Evolutionary conservation across 148 eudicot genomes (phyloP), one percentile per base, ranked within the genome.

Genomic region (Chenopodium formosanum): DNA sequence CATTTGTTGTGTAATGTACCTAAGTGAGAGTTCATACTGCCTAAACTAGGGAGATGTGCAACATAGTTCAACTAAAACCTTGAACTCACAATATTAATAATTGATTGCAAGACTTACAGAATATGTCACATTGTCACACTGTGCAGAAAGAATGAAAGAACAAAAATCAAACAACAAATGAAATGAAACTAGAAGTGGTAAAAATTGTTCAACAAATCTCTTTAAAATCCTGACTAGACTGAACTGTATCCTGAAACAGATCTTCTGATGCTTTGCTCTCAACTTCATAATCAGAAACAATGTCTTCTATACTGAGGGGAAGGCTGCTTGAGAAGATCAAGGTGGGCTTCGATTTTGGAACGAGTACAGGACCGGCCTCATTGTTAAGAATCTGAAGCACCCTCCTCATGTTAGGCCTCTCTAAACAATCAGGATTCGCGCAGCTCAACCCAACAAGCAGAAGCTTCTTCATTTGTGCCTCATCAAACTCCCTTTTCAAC

Each of bases 391-490:
- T 91, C 89, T 90, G 97, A 44, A 94, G 68, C 20, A 94, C 98
- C 58, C 89, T 83, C 83, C 98, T 91, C 97, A 93, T 94, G 3
- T 81, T 83, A 60, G 97, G 98, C 89, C 98, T 88, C 80, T 82
- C 87, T 0, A 73, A 50, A 65, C 91, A 87, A 73, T 93, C 93
- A 1, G 97, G 98, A 73, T 90, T 93, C 4, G 94, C 93, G 58
- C 98, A 95, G 72, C 93, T 89, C 80, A 95, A 75, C 0, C 95
- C 98, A 64, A 95, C 84, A 34, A 93, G 85, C 83, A 95, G 73
- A 68, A 95, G 78, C 85, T 74, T 89, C 89, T 52, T 86, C 92
- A 89, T 88, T 72, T 85, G 89, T 12, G 77, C 86, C 82, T 79
- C 83, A 22, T 88, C 83, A 32, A 89, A 93, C 83, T 89, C 90